Evolutionary conservation across 495 filamentous ascomycete species (phyloP), one percentile per base, ranked within the genome.

Genomic region (Bombardia bombarda): DNA sequence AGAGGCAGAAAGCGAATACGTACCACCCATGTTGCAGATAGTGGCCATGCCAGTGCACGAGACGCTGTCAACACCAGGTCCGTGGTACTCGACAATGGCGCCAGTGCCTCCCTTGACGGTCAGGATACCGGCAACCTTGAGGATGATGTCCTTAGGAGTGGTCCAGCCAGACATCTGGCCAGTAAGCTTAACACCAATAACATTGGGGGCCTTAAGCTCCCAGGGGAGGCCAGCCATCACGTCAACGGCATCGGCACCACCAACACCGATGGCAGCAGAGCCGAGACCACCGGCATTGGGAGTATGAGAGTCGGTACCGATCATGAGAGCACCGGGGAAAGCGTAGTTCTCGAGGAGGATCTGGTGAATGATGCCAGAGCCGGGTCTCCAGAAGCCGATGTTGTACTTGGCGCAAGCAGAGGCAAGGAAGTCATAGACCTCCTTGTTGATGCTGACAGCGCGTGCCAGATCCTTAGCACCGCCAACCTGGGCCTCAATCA

Each of bases 301-400:
- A 35, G 92, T 98, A 73, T 98, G 92, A 33, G 90, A 96, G 67
- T 98, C 92, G 59, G 92, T 98, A 67, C 92, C 92, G 67, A 98
- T 97, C 69, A 98, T 78, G 46, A 98, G 79, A 78, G 83, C 90
- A 78, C 92, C 92, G 52, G 92, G 92, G 82, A 97, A 61, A 92
- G 65, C 90, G 64, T 97, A 97, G 78, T 97, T 97, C 77, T 98
- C 92, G 31, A 98, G 77, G 51, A 98, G 67, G 59, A 97, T 97
- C 75, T 98, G 92, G 70, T 98, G 92, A 61, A 98, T 98, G 72
- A 98, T 98, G 78, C 92, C 92, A 57, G 92, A 97, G 47, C 92
- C 92, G 49, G 92, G 93, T 64, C 77, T 84, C 92, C 92, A 98
- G 83, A 98, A 98, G 73, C 93, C 93, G 62, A 98, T 97, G 74